Conservation (phyloP, 768 basidiomycete genomes). For the Trametes villosa region DNA sequence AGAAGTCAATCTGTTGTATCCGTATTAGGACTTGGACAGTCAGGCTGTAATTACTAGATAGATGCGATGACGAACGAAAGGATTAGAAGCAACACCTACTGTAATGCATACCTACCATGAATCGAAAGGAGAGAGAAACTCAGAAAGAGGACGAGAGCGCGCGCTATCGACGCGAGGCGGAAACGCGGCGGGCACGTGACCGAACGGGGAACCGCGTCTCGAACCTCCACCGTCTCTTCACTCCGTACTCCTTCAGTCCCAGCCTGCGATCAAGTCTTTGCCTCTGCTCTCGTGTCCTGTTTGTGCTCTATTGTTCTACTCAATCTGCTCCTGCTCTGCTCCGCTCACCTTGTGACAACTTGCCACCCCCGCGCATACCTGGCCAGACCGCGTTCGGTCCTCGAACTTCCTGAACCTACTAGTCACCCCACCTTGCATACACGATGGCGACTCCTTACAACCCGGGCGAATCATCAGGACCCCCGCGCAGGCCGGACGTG, state of each 20-base stretch:
- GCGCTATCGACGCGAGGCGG: not conserved
- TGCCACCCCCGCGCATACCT: no score
- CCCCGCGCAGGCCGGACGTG: constrained; percentile 66
- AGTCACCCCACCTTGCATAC: not conserved
- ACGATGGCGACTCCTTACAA: constrained; percentile 23
- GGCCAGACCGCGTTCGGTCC: not conserved
- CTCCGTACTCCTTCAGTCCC: not conserved
- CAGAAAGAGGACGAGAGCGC: no score
- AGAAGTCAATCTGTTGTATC: constrained; percentile 23
- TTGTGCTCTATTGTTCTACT: not conserved
- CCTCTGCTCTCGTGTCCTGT: not conserved
- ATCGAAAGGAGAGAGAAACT: no score
- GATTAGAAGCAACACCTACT: not conserved
- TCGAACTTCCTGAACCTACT: not conserved
- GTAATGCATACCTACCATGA: no score
- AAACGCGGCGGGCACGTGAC: constrained; percentile 14
- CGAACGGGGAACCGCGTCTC: constrained; percentile 10
- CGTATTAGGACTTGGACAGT: constrained; percentile 20
- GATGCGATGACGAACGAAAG: not conserved
- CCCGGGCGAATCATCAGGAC: constrained; percentile 20
- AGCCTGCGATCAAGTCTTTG: not conserved
- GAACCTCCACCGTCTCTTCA: constrained; percentile 10
- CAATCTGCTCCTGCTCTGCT: not conserved
- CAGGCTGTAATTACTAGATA: constrained; percentile 23
- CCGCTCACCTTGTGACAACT: not conserved